These are phyloP conservation scores for Umbelopsis isabellina DNA, from an alignment of 192 early-diverging fungal species.

Conservation along the genomic window DNA sequence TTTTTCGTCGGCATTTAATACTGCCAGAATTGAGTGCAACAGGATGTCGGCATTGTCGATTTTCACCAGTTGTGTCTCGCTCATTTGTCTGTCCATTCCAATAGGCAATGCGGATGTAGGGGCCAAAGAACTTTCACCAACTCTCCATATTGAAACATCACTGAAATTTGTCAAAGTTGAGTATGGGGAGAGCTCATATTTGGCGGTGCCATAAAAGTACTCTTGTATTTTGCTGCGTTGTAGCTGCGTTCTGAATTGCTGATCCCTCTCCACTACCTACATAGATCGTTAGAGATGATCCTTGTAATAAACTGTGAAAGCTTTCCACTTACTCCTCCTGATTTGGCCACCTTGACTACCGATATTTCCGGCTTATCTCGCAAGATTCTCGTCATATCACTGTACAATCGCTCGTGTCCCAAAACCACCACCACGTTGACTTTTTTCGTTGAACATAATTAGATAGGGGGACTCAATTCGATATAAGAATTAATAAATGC, in stretches of 20 bases:
- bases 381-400: constrained; percentile 68
- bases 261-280: constrained; percentile 89
- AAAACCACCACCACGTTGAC: constrained; percentile 88
- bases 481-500: neutral
- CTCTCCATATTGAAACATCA: constrained; percentile 77
- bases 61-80: constrained; percentile 78
- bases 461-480: constrained; percentile 4
- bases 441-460: constrained; percentile 12
- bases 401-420: constrained; percentile 93
- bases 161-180: constrained; percentile 77
- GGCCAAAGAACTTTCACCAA: constrained; percentile 78
- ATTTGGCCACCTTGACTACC: constrained; percentile 88
- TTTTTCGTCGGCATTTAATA: constrained; percentile 66
- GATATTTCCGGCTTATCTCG: constrained; percentile 52
- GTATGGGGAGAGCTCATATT: constrained; percentile 81
- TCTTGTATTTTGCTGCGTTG: constrained; percentile 80
- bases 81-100: constrained; percentile 77
- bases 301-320: neutral
- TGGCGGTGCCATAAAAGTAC: constrained; percentile 93
- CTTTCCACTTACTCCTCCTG: constrained; percentile 75
- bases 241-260: constrained; percentile 64
- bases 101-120: constrained; percentile 92
- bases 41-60: constrained; percentile 83
- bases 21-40: constrained; percentile 83
- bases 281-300: neutral